Conservation (phyloP, 2,329 filamentous ascomycete species). For the Venturia oleaginea region DNA sequence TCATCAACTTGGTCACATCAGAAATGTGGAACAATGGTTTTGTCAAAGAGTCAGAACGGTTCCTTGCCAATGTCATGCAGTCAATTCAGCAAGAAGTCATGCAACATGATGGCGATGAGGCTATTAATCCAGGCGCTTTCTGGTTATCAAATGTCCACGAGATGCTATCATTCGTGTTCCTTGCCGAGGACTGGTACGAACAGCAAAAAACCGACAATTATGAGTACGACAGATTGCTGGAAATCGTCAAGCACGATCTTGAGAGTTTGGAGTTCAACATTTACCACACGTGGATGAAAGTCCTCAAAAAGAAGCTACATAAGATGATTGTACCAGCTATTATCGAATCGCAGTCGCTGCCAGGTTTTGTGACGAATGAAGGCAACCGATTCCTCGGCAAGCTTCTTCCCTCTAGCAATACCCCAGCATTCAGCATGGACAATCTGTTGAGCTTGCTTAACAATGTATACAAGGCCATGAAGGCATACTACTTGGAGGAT, state of each 20-base stretch:
- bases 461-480: constrained; percentile 97
- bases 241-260: constrained; percentile 98
- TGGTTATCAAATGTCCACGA: constrained; percentile 99
- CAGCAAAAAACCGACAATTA: constrained; percentile 99
- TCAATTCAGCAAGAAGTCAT: constrained; percentile 99
- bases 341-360: constrained; percentile 96
- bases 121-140: constrained; percentile 94
- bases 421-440: constrained; percentile 98
- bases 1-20: constrained; percentile 97
- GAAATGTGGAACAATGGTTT: constrained; percentile 99
- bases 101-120: constrained; percentile 95
- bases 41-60: constrained; percentile 97
- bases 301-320: constrained; percentile 96
- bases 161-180: constrained; percentile 98
- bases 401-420: constrained; percentile 79
- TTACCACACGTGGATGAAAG: constrained; percentile 99
- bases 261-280: constrained; percentile 99
- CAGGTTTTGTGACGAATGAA: constrained; percentile 97
- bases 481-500: constrained; percentile 94
- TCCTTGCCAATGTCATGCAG: constrained; percentile 99
- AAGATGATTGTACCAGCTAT: constrained; percentile 99
- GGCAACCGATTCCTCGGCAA: constrained; percentile 98
- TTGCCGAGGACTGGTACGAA: constrained; percentile 99
- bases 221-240: constrained; percentile 92
- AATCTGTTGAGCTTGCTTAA: constrained; percentile 92